Evolutionary conservation across 192 early-diverging fungal genomes (phyloP).

Genomic region (Linnemannia zychae): DNA sequence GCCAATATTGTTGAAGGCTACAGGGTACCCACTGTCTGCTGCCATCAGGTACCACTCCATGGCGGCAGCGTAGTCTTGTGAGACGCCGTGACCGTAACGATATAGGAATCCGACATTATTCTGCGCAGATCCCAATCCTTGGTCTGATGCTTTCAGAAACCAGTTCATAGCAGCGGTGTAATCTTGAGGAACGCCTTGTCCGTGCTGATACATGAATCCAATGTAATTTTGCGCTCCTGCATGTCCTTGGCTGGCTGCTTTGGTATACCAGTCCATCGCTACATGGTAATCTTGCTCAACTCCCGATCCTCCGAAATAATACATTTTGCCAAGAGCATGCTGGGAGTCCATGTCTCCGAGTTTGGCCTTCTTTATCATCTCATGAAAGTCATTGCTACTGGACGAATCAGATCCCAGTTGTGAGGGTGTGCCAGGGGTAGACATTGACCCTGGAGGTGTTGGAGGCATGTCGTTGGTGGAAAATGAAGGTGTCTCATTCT

Average conservation of each 20-base stretch:
- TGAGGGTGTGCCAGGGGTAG: too few relatives aligned
- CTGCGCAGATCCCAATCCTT: not conserved
- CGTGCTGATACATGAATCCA: not conserved
- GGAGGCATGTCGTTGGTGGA: too few relatives aligned
- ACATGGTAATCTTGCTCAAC: not conserved
- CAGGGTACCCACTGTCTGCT: not conserved
- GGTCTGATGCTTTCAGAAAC: not conserved
- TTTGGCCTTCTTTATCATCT: not conserved
- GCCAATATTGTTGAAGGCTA: too few relatives aligned
- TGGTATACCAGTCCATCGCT: not conserved
- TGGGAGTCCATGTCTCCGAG: not conserved
- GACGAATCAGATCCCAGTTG: not conserved
- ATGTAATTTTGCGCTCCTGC: not conserved
- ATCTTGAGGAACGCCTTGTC: not conserved
- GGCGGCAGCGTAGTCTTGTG: not conserved
- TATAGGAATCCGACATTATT: not conserved
- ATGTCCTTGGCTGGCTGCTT: not conserved
- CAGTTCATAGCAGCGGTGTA: not conserved
- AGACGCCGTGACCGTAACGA: not conserved
- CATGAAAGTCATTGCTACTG: not conserved
- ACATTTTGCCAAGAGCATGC: not conserved
- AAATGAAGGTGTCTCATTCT: not conserved
- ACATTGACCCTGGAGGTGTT: not conserved
- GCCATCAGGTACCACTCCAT: not conserved
- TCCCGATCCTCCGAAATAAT: not conserved